These are phyloP conservation scores for Lodderomyces orthopsilosis DNA, from an alignment of 1,139 yeast species.

Conservation along the genomic window DNA sequence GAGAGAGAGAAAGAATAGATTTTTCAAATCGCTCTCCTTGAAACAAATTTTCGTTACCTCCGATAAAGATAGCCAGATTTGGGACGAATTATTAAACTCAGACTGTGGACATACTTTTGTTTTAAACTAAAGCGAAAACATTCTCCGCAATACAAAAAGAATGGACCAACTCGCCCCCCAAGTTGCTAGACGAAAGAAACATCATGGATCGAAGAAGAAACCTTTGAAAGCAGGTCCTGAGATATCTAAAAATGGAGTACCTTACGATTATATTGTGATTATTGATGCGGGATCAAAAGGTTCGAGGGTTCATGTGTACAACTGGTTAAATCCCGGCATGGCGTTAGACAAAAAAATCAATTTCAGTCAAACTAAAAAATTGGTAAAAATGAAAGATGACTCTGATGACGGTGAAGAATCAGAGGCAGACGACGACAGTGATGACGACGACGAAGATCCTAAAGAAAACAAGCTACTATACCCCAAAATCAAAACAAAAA, in stretches of 20 bases:
- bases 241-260: constrained; percentile 39
- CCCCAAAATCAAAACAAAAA: constrained; percentile 44
- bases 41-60: too few species aligned
- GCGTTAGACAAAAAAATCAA: constrained; percentile 29
- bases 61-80: too few species aligned
- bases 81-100: too few species aligned
- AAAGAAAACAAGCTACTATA: constrained; percentile 16
- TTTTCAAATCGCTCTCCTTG: too few species aligned
- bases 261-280: constrained; percentile 66
- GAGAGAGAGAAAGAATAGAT: too few species aligned
- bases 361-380: constrained; percentile 7
- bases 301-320: constrained; percentile 69
- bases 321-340: constrained; percentile 53
- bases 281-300: constrained; percentile 87
- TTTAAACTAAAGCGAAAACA: too few species aligned
- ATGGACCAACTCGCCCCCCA: background rate
- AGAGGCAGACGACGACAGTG: constrained; percentile 1
- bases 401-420: constrained; percentile 14
- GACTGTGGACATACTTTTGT: too few species aligned
- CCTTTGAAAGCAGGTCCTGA: constrained; percentile 25
- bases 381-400: constrained; percentile 13
- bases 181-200: background rate
- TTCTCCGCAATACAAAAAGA: background rate
- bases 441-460: constrained; percentile 13
- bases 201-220: constrained; percentile 6